Conservation (phyloP, 2,329 filamentous ascomycete species). For the Chaetomiaceae sp. region DNA sequence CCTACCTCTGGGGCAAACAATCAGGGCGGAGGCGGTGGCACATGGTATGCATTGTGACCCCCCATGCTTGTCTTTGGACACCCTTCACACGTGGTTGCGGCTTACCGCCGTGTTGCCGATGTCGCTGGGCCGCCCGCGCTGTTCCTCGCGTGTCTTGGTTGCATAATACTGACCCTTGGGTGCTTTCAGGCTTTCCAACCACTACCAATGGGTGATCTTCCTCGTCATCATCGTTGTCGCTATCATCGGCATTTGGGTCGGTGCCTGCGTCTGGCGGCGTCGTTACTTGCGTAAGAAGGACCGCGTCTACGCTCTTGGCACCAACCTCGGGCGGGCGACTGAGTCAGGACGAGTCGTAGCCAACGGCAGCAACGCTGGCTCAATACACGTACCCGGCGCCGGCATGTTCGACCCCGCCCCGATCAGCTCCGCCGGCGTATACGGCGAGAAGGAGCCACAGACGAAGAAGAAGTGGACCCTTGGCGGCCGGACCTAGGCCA, state of each 20-base stretch:
- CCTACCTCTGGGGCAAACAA: conserved; percentile 19
- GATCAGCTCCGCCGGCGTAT: conserved; percentile 30
- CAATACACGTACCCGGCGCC: conserved; percentile 31
- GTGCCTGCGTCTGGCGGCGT: conserved; percentile 66
- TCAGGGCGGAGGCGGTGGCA: conserved; percentile 34
- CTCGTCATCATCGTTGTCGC: conserved; percentile 67
- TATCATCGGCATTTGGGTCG: conserved; percentile 61
- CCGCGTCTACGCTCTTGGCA: conserved; percentile 46
- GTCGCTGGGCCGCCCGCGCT: neutral
- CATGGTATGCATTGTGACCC: conserved; percentile 42
- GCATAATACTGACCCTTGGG: conserved; percentile 10
- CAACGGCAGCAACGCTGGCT: conserved; percentile 35
- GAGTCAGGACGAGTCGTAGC: conserved; percentile 32
- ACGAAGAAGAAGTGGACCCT: conserved; percentile 48
- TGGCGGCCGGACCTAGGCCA: conserved; percentile 37
- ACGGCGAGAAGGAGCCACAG: conserved; percentile 38
- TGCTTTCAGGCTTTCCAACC: conserved; percentile 55
- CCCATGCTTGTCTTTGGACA: neutral
- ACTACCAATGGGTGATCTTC: conserved; percentile 80
- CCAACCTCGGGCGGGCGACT: conserved; percentile 33
- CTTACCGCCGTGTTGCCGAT: too few species aligned
- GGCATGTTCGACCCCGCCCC: conserved; percentile 38
- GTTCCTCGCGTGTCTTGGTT: neutral
- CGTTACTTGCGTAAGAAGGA: conserved; percentile 69
- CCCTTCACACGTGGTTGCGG: neutral